Base-by-base conservation (phyloP, 1,284 basidiomycete species). In the Apiotrichum mycotoxinovorans region DNA sequence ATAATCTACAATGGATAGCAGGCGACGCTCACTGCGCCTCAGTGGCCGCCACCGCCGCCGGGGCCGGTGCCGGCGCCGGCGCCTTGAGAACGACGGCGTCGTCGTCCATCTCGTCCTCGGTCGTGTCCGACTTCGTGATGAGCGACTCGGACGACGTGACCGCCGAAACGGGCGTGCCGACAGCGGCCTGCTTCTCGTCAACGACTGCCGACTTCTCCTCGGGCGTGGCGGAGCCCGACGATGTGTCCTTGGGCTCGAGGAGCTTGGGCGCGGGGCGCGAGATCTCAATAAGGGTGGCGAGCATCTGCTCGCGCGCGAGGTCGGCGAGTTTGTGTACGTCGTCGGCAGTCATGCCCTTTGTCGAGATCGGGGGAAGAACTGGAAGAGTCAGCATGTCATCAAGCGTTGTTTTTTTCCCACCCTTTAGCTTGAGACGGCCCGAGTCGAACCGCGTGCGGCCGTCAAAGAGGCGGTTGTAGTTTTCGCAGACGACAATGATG, bases 401-500 rank as follows among this genome's bases (percentile, higher is more conserved):
- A 12, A 3, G 4, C 27, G 25, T 15, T 18, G 35, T 7, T 15
- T 4, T 15, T 9, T 4, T 20, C 86, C 66, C 66, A 94, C 93
- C 89, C 82, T 84, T 85, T 63, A 98, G 82, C 70, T 84, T 88
- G 58, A 98, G 80, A 22, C 81, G 82, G 0, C 94, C 95, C 33
- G 80, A 77, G 41, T 88, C 86, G 67, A 98, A 91, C 17, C 88
- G 80, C 47, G 85, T 86, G 66, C 85, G 82, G 60, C 84, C 85
- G 76, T 95, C 72, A 60, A 78, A 96, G 57, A 95, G 68, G 58
- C 84, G 80, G 83, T 89, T 88, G 74, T 97, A 97, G 77, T 98
- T 98, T 78, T 98, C 93, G 64, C 87, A 87, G 0, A 98, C 87
- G 52, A 98, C 84, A 11, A 95, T 93, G 18, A 92, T 83, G 65